Base-by-base conservation (phyloP, 2,329 filamentous ascomycete species). In the Aspergillus flavus region DNA sequence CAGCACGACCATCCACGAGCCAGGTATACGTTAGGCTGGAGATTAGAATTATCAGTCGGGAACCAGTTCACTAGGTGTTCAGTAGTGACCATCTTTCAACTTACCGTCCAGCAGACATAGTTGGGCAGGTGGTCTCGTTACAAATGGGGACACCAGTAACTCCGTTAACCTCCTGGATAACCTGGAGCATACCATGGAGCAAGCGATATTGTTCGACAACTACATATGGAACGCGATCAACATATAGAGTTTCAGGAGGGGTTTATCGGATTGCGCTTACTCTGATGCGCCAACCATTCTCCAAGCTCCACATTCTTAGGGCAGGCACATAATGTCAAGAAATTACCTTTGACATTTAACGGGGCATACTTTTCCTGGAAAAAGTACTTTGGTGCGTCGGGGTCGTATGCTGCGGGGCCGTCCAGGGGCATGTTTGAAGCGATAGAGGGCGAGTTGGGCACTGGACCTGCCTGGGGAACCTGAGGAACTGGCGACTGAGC, bases 291-390 rank as follows among this genome's bases (percentile, higher is more conserved):
- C 71, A 97, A 86, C 94, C 94, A 98, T 80, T 98, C 94, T 69
- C 93, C 94, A 75, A 93, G 89, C 73, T 97, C 94, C 53, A 97
- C 92, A 61, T 95, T 94, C 82, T 94, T 94, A 26, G 94, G 94
- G 75, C 94, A 91, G 57, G 93, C 93, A 72, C 94, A 96, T 64
- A 98, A 81, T 12, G 94, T 97, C 90, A 97, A 93, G 76, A 98
- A 97, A 82, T 97, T 98, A 64, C 94, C 94, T 82, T 94, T 96
- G 73, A 97, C 94, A 68, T 97, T 96, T 73, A 96, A 89, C 75
- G 90, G 91, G 60, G 91, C 89, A 64, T 83, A 83, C 71, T 82
- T 83, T 73, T 83, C 81, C 68, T 81, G 79, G 67, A 83, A 82
- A 68, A 83, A 84, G 69, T 82, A 83, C 68, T 83, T 83, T 39